Conservation (phyloP, 2,329 filamentous ascomycete genomes). For the Stachybotrys chlorohalonatus region DNA sequence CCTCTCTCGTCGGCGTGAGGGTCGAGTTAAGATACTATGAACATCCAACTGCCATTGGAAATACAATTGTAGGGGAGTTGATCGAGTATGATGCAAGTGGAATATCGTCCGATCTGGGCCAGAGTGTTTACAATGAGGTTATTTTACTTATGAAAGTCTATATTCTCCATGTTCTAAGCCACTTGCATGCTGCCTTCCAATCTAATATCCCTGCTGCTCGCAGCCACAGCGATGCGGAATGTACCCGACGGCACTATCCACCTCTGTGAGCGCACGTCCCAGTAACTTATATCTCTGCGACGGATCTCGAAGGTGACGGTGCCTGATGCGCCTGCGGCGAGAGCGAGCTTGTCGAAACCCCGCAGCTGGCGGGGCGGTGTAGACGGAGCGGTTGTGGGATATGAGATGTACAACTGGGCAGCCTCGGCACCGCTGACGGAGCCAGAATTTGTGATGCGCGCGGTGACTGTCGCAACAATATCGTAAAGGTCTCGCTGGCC, state of each 20-base stretch:
- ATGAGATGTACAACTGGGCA: slow-evolving; percentile 43
- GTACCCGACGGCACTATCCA: background rate
- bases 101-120: too few species aligned
- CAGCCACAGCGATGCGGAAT: background rate
- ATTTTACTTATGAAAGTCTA: too few species aligned
- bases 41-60: too few species aligned
- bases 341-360: slow-evolving; percentile 50
- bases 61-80: too few species aligned
- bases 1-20: too few species aligned
- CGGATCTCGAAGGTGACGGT: slow-evolving; percentile 40
- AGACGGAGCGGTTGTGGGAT: slow-evolving; percentile 26
- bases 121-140: too few species aligned
- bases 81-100: too few species aligned
- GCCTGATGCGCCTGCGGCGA: slow-evolving; percentile 47
- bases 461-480: slow-evolving; percentile 39
- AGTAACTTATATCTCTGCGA: slow-evolving; percentile 57
- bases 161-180: background rate
- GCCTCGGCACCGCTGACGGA: slow-evolving; percentile 37
- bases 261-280: slow-evolving; percentile 40
- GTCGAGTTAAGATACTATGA: too few species aligned
- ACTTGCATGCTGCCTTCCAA: background rate
- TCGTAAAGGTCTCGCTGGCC: slow-evolving; percentile 38
- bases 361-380: slow-evolving; percentile 48
- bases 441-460: slow-evolving; percentile 58
- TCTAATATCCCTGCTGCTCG: background rate